phyloP scores from a whole-genome alignment of 495 filamentous ascomycete species.

The Oleoguttula mirabilis region DNA sequence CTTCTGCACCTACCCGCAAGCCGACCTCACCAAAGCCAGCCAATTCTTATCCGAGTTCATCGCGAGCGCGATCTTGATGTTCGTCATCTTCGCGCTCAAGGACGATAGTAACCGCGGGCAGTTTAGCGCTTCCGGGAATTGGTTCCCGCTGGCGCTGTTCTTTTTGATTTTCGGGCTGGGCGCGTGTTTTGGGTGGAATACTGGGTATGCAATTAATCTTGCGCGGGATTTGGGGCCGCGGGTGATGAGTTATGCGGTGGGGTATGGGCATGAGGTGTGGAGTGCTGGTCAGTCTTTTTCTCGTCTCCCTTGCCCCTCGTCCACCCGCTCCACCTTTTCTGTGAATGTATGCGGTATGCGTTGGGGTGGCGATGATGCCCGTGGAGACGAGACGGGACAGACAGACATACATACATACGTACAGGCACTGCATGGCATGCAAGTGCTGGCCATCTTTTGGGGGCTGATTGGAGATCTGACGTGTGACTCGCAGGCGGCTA shows the following conservation, averaged over 20 bases:
- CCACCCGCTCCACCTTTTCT: no score
- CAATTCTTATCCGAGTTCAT: slow-evolving; percentile 55
- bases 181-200: slow-evolving; percentile 58
- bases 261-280: slow-evolving; percentile 54
- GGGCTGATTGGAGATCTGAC: no score
- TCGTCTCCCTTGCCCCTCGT: no score
- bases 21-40: slow-evolving; percentile 44
- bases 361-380: no score
- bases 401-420: no score
- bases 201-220: slow-evolving; percentile 56
- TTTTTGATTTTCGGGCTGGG: slow-evolving; percentile 58
- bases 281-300: no score
- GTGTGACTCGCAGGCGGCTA: no score
- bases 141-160: slow-evolving; percentile 33
- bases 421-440: no score
- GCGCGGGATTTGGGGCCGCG: slow-evolving; percentile 56
- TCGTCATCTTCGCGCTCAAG: slow-evolving; percentile 54
- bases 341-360: no score
- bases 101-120: slow-evolving; percentile 35
- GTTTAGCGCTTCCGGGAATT: slow-evolving; percentile 13
- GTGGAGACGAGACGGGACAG: no score
- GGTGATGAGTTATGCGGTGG: slow-evolving; percentile 46
- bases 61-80: slow-evolving; percentile 49
- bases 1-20: slow-evolving; percentile 52
- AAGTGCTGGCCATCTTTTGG: no score